These are phyloP conservation scores for Suillus alpinus DNA, from an alignment of 768 basidiomycete genomes.

Conservation along the genomic window DNA sequence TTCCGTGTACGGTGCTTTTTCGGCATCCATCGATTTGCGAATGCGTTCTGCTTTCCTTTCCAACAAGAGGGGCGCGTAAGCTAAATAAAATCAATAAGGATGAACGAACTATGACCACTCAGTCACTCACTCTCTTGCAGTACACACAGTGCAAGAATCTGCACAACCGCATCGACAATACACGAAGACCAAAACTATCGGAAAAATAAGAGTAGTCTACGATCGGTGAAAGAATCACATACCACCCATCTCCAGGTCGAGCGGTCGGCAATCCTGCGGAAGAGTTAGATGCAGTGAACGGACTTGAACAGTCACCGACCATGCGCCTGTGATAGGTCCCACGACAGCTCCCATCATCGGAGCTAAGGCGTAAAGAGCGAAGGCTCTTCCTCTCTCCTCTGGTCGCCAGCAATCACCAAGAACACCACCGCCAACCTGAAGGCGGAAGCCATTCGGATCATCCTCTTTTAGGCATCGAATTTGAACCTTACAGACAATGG, in stretches of 20 bases:
- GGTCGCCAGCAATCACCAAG: slow-evolving; percentile 59
- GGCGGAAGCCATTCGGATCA: neutral
- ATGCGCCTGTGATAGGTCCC: slow-evolving; percentile 61
- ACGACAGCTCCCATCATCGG: slow-evolving; percentile 64
- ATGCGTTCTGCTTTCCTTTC: slow-evolving; percentile 53
- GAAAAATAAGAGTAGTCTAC: neutral
- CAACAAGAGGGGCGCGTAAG: slow-evolving; percentile 32
- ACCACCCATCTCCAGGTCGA: slow-evolving; percentile 75
- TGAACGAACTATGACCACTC: neutral
- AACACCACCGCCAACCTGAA: slow-evolving; percentile 62
- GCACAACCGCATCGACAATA: slow-evolving; percentile 52
- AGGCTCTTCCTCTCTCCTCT: slow-evolving; percentile 62
- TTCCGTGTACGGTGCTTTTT: slow-evolving; percentile 37
- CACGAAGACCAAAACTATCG: slow-evolving; percentile 64
- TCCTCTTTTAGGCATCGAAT: neutral
- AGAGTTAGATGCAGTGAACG: neutral
- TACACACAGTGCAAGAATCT: slow-evolving; percentile 52
- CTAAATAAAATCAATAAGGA: slow-evolving; percentile 17
- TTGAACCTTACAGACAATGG: slow-evolving; percentile 44
- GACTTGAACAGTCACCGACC: slow-evolving; percentile 28
- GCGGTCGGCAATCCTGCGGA: slow-evolving; percentile 47
- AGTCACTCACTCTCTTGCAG: slow-evolving; percentile 58
- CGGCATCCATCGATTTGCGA: slow-evolving; percentile 41
- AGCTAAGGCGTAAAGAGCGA: slow-evolving; percentile 62
- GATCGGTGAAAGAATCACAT: slow-evolving; percentile 19